Evolutionary conservation across 768 basidiomycete genomes (phyloP), one percentile per base, ranked within the genome.

Genomic region (Psilocybe azurescens): DNA sequence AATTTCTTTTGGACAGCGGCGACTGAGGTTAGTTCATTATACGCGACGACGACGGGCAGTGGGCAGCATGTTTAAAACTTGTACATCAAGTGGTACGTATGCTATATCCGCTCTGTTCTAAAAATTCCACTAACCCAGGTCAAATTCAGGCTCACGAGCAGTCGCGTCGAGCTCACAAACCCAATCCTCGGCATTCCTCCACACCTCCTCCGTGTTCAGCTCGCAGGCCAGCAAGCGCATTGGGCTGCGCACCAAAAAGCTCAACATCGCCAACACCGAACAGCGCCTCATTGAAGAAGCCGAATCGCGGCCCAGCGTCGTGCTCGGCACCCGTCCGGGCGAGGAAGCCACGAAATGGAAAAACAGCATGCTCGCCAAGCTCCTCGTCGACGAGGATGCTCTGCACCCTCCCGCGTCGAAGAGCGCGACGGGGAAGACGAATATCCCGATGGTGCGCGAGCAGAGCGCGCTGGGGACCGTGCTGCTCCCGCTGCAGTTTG

Each of bases 281-380:
- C 79, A 81, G 66, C 78, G 77, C 57, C 68, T 62, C 63, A 72
- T n/a, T 44, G 41, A 74, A 59, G 69, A 69, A 53, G 79, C 75
- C 20, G 75, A 74, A 79, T 68, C 32, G 80, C 72, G 76, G 50
- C 80, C 90, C 14, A 88, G 91, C 67, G 86, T 91, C 60, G 83
- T 96, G 14, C 84, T 95, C 5, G 95, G 95, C 11, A 86, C 86
- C 14, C 81, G 86, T 46, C 79, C 84, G 5, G 83, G 83, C 62
- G 84, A 91, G 57, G 87, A 89, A 58, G 64, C 58, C 4, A 70
- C 78, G 58, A 87, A 86, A 70, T 96, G 94, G 93, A 67, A 73
- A 44, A 77, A 79, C 28, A 87, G 86, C 72, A 83, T 88, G 74
- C 86, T 96, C 50, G 86, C 87, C 47, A 81, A 82, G 65, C 73